Evolutionary conservation across 2,329 filamentous ascomycete genomes (phyloP).

Genomic region (Pezicula radicicola): DNA sequence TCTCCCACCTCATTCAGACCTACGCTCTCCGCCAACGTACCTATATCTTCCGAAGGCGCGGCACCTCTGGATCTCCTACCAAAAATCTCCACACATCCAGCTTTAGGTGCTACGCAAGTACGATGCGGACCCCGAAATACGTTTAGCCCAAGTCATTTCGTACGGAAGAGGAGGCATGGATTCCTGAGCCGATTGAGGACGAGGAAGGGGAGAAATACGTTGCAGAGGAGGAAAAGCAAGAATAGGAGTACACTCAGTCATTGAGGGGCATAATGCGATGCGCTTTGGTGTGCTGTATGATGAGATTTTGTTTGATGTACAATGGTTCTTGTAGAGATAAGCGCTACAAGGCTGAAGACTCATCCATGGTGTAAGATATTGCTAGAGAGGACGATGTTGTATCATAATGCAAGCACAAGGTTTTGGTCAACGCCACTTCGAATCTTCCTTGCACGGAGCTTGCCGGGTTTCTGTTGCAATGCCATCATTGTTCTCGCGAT

Average conservation of each 20-base stretch:
- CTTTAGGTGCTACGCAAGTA: slow-evolving; percentile 24
- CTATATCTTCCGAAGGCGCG: neutral
- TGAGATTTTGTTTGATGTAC: too few species aligned
- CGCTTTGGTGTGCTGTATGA: too few species aligned
- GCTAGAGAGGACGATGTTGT: too few species aligned
- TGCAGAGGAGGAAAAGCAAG: slow-evolving; percentile 28
- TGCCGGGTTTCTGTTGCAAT: too few species aligned
- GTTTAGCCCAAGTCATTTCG: slow-evolving; percentile 32
- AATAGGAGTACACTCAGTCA: slow-evolving; percentile 30
- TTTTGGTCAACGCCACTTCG: too few species aligned
- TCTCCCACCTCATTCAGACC: slow-evolving; percentile 13
- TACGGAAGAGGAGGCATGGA: slow-evolving; percentile 32
- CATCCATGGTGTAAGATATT: too few species aligned
- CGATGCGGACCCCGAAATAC: slow-evolving; percentile 30
- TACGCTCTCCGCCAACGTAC: neutral
- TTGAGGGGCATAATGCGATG: slow-evolving; percentile 9
- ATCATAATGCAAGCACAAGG: too few species aligned
- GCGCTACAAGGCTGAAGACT: too few species aligned
- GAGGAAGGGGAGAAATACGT: slow-evolving; percentile 26
- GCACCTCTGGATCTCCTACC: slow-evolving; percentile 22
- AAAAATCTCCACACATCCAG: slow-evolving; percentile 28
- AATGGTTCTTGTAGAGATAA: too few species aligned
- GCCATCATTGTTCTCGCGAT: too few species aligned
- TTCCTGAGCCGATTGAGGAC: slow-evolving; percentile 30
- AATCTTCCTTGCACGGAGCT: too few species aligned